Conservation (phyloP, 345 rosid genomes). For the Hibiscus tridactylites region DNA sequence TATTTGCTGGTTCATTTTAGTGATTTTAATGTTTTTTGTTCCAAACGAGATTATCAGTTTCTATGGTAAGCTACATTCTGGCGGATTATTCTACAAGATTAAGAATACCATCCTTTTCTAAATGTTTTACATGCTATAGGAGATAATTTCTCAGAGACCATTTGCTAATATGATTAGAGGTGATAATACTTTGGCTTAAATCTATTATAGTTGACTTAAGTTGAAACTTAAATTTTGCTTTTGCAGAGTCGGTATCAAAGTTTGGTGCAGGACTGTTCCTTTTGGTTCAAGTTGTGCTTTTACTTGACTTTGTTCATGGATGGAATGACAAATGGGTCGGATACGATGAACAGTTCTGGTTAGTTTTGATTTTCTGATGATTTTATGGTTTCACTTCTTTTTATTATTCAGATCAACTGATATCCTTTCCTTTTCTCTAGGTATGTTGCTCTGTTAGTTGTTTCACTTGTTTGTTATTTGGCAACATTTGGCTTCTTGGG, state of each 20-base stretch:
- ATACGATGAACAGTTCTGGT: slow-evolving; percentile 27
- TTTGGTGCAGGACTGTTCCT: slow-evolving; percentile 96
- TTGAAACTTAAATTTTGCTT: slow-evolving; percentile 3
- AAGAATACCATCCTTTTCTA: not conserved
- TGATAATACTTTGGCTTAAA: not conserved
- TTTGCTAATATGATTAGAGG: not conserved
- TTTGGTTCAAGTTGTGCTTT: slow-evolving; percentile 86
- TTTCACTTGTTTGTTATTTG: slow-evolving; percentile 82
- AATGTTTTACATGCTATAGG: not conserved
- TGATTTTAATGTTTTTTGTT: slow-evolving; percentile 86
- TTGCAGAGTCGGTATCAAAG: slow-evolving; percentile 76
- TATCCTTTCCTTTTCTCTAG: slow-evolving; percentile 24
- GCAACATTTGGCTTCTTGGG: slow-evolving; percentile 86
- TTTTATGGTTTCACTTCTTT: not conserved
- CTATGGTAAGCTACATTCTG: slow-evolving; percentile 43
- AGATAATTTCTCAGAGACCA: not conserved
- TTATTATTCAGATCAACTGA: not conserved
- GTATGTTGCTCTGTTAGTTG: slow-evolving; percentile 71
- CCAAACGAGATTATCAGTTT: slow-evolving; percentile 87
- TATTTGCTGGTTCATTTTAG: slow-evolving; percentile 78
- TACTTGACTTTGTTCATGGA: slow-evolving; percentile 95
- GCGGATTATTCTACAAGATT: not conserved
- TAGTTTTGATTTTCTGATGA: slow-evolving; percentile 20
- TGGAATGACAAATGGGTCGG: slow-evolving; percentile 39
- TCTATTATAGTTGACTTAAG: not conserved